Percentiles rank a stretch among this genome's conserved stretches.
Conservation (phyloP, 768 basidiomycete genomes). For the Rhizopogon salebrosus region DNA sequence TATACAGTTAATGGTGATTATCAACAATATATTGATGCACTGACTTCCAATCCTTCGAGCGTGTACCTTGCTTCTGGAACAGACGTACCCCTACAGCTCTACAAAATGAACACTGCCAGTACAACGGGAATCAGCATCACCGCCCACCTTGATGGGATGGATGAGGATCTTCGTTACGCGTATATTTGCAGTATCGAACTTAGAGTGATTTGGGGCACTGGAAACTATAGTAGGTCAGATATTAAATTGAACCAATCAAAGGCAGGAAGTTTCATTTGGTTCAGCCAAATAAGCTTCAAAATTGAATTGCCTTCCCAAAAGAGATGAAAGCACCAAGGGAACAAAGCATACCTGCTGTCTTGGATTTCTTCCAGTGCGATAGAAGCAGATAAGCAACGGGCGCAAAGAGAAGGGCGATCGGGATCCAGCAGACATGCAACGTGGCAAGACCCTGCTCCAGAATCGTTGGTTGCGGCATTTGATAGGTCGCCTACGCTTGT, state of each 20-base stretch:
- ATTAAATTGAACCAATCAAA: neutral
- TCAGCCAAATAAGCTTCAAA: neutral
- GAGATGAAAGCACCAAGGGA: neutral
- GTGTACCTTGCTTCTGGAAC: conserved; percentile 53
- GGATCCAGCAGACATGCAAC: conserved; percentile 10
- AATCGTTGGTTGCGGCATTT: neutral
- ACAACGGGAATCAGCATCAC: neutral
- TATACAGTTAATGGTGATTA: neutral
- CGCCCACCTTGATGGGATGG: conserved; percentile 62
- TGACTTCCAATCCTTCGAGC: conserved; percentile 60
- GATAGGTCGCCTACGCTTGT: neutral
- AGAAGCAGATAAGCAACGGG: conserved; percentile 15
- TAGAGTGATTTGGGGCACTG: conserved; percentile 7
- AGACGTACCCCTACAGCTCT: conserved; percentile 73
- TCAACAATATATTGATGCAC: conserved; percentile 8
- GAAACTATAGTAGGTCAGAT: neutral
- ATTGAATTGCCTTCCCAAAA: neutral
- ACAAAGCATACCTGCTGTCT: conserved; percentile 8
- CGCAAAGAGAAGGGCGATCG: conserved; percentile 6
- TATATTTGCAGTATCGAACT: conserved; percentile 28
- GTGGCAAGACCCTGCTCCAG: conserved; percentile 2
- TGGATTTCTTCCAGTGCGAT: neutral
- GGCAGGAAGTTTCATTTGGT: neutral
- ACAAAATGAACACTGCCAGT: neutral
- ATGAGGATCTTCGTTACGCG: conserved; percentile 53